Base-by-base conservation (phyloP, 441 rosid species). In the Manihot esculenta region DNA sequence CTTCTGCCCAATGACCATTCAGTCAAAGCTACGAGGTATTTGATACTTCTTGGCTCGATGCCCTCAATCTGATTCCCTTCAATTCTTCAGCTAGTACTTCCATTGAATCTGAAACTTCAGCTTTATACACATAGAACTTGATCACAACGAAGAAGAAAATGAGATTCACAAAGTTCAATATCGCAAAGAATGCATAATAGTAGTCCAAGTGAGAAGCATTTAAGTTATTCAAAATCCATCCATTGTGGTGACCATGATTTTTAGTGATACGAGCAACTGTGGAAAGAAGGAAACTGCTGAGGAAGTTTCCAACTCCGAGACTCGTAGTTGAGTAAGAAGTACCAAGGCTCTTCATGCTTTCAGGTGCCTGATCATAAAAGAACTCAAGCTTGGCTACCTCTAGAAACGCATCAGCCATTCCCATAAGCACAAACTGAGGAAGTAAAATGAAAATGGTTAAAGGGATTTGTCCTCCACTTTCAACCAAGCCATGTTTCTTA, bases 361-460 rank as follows among this genome's bases (percentile, higher is more conserved):
- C 97, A 0, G 97, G 97, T 3, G 97, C 97, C 68, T 94, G 99
- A 67, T 94, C 99, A 45, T 90, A 92, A 82, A 92, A 94, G 81
- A 90, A 92, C 74, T 90, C 99, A 12, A 92, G 75, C 85, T 94
- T 89, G 6, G 94, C 88, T 1, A 90, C 94, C 71, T 84, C 95
- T 9, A 92, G 48, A 72, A 89, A 94, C 1, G 97, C 84, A 76
- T 94, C 99, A 6, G 97, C 99, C 0, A 77, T 72, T 59, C 99
- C 97, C 95, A 92, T 90, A 8, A 94, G 88, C 58, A 87, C 67
- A 64, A 90, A 92, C 41, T 94, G 97, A 45, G 97, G 99, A 61
- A 94, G 91, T 56, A 94, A 60, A 51, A 86, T 60, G 74, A 94
- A 92, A 54, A 94, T 89, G 1, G 87, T 80, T 70, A 88, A 41